Evolutionary conservation across 345 rosid species (phyloP), one percentile per base, ranked within the genome.

Genomic region (Boechera stricta): DNA sequence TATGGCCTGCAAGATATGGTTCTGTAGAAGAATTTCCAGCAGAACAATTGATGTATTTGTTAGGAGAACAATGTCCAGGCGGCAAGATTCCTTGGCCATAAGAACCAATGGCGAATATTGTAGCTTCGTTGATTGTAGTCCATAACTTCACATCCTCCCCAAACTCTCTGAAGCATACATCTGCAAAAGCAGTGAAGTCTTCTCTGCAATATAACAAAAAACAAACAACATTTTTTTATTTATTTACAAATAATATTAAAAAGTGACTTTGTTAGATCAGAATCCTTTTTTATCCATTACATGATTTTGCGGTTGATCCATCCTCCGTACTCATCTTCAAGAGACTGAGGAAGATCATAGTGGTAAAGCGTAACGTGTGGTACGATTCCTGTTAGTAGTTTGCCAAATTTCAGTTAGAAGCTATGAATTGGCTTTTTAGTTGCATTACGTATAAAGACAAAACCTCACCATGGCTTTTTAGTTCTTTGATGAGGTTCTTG

Each of bases 311-410:
- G 76, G 77, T 77, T 82, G 73, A 87, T 3, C 96, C 96, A 92
- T 79, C 94, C 91, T 66, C 89, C 91, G 56, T 89, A 90, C 76
- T 93, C 97, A 31, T 88, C 93, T 82, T 93, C 97, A 44, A 92
- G 87, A 18, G 63, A 72, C 66, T 86, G 98, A 16, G 94, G 98
- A 64, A 75, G 86, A 83, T 92, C 96, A 55, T 61, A 82, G 61
- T 92, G 74, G 72, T 63, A 67, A 21, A 92, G 73, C 6, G 91
- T 84, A 72, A 82, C 88, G 32, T 90, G 92, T 53, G 92, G 86
- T 64, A 87, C 80, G 21, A 92, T 89, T 69, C 98, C 92, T 89
- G 81, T 67, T 49, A 24, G 26, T 1, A 26, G 28, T 53, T 49
- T 5, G 26, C 41, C 41, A 63, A 64, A 52, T 24, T 53, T 53